phyloP scores from a whole-genome alignment of 1,139 yeast genomes.

The Suhomyces chickasaworum region DNA sequence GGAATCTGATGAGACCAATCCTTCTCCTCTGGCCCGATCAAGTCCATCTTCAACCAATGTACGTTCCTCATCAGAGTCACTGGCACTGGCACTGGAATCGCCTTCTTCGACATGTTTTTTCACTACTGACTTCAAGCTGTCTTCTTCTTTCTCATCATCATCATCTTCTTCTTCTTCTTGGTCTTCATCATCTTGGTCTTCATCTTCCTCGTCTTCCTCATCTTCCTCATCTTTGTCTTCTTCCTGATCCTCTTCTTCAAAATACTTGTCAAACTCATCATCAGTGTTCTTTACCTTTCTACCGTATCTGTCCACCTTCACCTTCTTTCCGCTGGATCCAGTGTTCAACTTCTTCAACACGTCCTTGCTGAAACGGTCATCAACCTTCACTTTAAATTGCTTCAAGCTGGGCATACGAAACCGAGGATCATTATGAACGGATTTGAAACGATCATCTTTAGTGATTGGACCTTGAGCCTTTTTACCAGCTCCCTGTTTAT shows the following conservation, averaged over 20 bases:
- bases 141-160: conserved; percentile 23
- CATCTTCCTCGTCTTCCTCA: conserved; percentile 25
- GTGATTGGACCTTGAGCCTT: conserved; percentile 39
- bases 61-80: conserved; percentile 15
- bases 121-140: conserved; percentile 18
- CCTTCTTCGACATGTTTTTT: conserved; percentile 9
- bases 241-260: conserved; percentile 49
- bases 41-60: conserved; percentile 28
- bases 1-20: conserved; percentile 29
- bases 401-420: conserved; percentile 74
- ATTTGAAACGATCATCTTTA: conserved; percentile 72
- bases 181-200: conserved; percentile 25
- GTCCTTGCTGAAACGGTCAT: conserved; percentile 76
- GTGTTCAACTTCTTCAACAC: conserved; percentile 66
- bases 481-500: conserved; percentile 15
- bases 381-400: conserved; percentile 76
- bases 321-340: conserved; percentile 47
- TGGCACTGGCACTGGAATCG: conserved; percentile 5
- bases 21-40: conserved; percentile 75
- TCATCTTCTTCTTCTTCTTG: conserved; percentile 25
- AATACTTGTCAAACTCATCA: conserved; percentile 63
- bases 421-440: conserved; percentile 86
- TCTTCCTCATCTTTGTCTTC: conserved; percentile 20
- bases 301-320: conserved; percentile 85
- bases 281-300: conserved; percentile 56